These are phyloP conservation scores for Clonostachys chloroleuca DNA, from an alignment of 2,329 filamentous ascomycete species.

Conservation along the genomic window DNA sequence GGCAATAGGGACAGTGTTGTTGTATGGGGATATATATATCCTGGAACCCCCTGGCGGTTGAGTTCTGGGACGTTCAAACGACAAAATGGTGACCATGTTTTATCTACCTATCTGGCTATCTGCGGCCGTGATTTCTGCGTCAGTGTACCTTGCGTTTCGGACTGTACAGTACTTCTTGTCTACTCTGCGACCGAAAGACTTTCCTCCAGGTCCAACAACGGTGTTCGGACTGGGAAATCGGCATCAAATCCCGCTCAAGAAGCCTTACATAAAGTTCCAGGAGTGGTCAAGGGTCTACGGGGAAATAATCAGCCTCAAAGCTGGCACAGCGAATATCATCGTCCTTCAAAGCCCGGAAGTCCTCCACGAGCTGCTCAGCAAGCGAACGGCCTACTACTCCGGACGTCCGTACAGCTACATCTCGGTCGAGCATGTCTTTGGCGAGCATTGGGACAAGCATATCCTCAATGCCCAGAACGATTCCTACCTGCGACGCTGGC, in stretches of 20 bases:
- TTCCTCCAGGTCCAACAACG: conserved; percentile 10
- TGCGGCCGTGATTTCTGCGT: too few species aligned
- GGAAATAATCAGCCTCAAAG: conserved; percentile 17
- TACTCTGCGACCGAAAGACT: conserved; percentile 8
- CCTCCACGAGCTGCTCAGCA: conserved; percentile 28
- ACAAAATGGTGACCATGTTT: too few species aligned
- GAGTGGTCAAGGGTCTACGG: conserved; percentile 25
- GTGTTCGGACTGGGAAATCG: conserved; percentile 12
- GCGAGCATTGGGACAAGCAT: neutral
- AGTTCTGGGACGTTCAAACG: too few species aligned
- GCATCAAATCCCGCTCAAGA: conserved; percentile 9
- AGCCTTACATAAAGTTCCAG: conserved; percentile 14
- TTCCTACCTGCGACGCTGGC: neutral
- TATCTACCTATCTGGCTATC: too few species aligned
- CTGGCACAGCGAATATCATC: conserved; percentile 19
- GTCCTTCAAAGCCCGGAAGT: conserved; percentile 18
- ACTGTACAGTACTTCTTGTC: neutral
- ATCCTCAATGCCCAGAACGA: neutral
- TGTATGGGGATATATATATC: too few species aligned
- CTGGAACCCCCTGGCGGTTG: too few species aligned
- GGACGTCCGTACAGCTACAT: conserved; percentile 18
- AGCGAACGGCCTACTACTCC: conserved; percentile 24
- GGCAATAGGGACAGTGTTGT: too few species aligned
- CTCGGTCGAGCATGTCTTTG: conserved; percentile 8
- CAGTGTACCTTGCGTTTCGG: too few species aligned